Evolutionary conservation across 257 asterid genomes (phyloP), one percentile per base, ranked within the genome.

Genomic region (Ilex aquifolium): DNA sequence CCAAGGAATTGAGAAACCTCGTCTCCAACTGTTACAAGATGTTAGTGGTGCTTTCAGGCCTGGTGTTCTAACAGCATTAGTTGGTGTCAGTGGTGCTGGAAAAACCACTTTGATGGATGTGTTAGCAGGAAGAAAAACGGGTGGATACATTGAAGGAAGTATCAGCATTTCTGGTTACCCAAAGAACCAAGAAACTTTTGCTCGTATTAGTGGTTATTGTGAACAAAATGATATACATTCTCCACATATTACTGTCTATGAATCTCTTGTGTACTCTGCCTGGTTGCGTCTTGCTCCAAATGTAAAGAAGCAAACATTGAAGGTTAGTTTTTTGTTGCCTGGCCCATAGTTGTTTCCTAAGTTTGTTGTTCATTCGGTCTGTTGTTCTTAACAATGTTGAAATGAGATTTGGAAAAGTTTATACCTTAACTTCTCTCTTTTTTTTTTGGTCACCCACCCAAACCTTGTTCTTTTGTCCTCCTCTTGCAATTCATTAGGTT

Each of bases 1-100:
- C 30, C 57, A 53, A 53, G 57, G 57, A 53, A 53, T 53, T n/a
- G 11, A 53, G 30, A 27, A 53, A 10, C 14, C 57, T 53, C 31
- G 5, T 3, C 57, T 53, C 27, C 57, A 53, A 53, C 57, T 53
- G 4, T n/a, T 53, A 53, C 27, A 10, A 15, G 57, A 53, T 53
- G 57, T 21, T 27, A 53, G 57, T 53, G 57, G 57, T 53, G 57
- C 57, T 53, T 53, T 53, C 57, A 53, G 57, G 57, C 57, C 57
- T 14, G 57, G 57, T 15, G 57, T 53, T 17, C 30, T 53, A 21
- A 53, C 57, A 53, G 57, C 57, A 15, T 53, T 53, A 53, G 57
- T 53, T 3, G 57, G 57, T 53, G 30, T 53, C 5, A 53, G 57
- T 53, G 57, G 57, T 53, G 57, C 57, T 53, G 57, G 57, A 53